Evolutionary conservation across 768 basidiomycete species (phyloP), one percentile per base, ranked within the genome.

Genomic region (Calocera cornea): DNA sequence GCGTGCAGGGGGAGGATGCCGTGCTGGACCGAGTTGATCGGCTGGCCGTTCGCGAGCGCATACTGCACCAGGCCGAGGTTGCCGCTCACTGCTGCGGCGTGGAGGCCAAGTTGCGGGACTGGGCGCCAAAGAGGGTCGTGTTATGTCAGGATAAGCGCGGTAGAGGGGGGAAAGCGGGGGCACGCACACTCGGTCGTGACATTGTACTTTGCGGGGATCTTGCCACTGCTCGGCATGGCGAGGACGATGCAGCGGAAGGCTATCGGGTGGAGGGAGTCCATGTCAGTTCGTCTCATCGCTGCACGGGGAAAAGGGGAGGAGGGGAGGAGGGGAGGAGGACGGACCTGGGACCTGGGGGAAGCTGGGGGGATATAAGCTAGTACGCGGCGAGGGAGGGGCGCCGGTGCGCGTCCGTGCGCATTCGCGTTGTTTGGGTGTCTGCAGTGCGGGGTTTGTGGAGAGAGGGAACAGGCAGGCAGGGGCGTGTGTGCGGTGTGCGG

Each of bases 1-100:
- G 93, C 95, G 74, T 99, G 97, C 10, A 99, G 82, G 1, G 97
- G 95, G n/a, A 97, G 86, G 1, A 99, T 90, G 38, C 97, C 97
- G 74, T 95, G 92, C 65, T 97, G 84, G 34, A 97, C 92, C 2
- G 93, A 90, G 77, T 99, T 97, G 77, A 95, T 86, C 11, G 97
- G 95, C 73, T 98, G 97, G 8, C 95, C 95, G 72, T 95, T 88
- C 1, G 87, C 85, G 27, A 99, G 82, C 1, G 97, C 97, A 76
- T 92, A 97, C 75, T 89, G 87, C 68, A 92, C 94, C 69, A 95
- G 87, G 2, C 92, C 95, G 65, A 95, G 82, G 76, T 99, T 93
- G 65, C 95, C 95, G 33, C 75, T 78, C 24, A 78, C 79, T 0
- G 78, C 77, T 0, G 82, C 82, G 14, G 77, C 73, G 69, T 83